Evolutionary conservation across 208 protist genomes (phyloP).

Genomic region (Balamuthia mandrillaris): DNA sequence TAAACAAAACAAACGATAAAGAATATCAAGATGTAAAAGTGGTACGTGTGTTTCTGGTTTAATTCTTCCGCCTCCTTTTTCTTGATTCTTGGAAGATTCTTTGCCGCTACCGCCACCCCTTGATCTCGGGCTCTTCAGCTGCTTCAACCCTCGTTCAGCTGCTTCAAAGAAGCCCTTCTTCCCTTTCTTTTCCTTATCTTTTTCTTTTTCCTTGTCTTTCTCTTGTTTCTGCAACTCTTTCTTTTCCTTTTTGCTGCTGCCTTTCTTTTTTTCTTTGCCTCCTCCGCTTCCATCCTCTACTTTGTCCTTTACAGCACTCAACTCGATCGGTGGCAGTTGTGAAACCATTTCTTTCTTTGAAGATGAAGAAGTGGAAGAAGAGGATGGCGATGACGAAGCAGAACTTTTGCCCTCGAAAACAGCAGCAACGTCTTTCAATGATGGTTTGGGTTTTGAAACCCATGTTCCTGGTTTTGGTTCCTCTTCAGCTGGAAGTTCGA

Average conservation of each 20-base stretch:
- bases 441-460: too few species aligned
- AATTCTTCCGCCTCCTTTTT: background rate
- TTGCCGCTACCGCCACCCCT: too few species aligned
- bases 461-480: too few species aligned
- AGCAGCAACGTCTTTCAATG: background rate
- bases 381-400: background rate
- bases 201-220: background rate
- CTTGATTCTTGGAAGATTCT: slow-evolving; percentile 24
- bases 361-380: background rate
- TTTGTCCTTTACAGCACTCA: background rate
- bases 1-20: background rate
- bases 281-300: background rate
- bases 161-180: background rate
- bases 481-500: too few species aligned
- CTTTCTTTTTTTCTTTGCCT: background rate
- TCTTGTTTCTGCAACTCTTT: background rate
- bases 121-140: background rate
- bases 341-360: background rate
- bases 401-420: background rate
- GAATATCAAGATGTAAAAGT: background rate
- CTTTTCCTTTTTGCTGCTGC: background rate
- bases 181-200: background rate
- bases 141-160: background rate
- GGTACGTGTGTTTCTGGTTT: background rate
- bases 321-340: background rate